phyloP scores from a whole-genome alignment of 306 rosid species.

The Corylus avellana region DNA sequence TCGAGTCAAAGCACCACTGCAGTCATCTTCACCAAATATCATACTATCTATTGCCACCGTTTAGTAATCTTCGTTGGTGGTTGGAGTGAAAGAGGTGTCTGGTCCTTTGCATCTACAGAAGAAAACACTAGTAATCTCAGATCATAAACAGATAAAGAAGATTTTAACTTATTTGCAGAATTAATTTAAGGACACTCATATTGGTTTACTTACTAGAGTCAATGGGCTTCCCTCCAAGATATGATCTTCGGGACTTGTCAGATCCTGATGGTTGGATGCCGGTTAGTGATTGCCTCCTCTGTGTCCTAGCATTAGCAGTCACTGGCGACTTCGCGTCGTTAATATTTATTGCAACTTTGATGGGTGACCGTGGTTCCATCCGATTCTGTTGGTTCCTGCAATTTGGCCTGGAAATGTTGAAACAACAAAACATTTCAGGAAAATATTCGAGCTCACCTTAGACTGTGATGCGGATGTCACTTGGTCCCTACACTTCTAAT shows the following conservation, averaged over 20 bases:
- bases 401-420: slow-evolving; percentile 8
- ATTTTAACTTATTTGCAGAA: neutral
- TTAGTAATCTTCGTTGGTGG: slow-evolving; percentile 46
- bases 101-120: slow-evolving; percentile 58
- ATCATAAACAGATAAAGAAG: slow-evolving; percentile 1
- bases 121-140: slow-evolving; percentile 15
- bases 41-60: slow-evolving; percentile 50
- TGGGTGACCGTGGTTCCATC: slow-evolving; percentile 55
- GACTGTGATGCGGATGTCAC: too few species aligned
- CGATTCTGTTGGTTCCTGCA: slow-evolving; percentile 66
- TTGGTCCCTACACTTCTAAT: too few species aligned
- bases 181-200: neutral
- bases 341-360: slow-evolving; percentile 26
- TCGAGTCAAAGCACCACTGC: slow-evolving; percentile 60
- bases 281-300: slow-evolving; percentile 78
- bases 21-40: neutral
- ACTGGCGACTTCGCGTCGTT: slow-evolving; percentile 49
- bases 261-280: slow-evolving; percentile 55
- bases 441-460: too few species aligned
- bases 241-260: slow-evolving; percentile 59
- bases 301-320: slow-evolving; percentile 41
- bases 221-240: slow-evolving; percentile 71
- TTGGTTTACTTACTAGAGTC: slow-evolving; percentile 46
- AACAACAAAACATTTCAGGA: neutral
- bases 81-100: slow-evolving; percentile 70